Base-by-base conservation (phyloP, 2,329 filamentous ascomycete genomes). In the Microascus cirrosus region DNA sequence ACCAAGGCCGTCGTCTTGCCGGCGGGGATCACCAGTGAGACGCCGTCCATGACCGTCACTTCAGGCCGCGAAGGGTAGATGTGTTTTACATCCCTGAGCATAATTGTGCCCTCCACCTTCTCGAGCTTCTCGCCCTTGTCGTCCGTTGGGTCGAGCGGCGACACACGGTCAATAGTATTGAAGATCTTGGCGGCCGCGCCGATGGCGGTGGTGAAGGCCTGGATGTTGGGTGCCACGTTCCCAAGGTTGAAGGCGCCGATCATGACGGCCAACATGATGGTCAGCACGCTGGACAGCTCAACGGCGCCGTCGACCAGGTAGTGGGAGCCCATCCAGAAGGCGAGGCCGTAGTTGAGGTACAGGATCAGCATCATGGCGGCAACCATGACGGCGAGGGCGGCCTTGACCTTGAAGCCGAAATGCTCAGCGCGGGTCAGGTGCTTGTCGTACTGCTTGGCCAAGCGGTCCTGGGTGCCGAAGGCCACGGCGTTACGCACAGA, bases 21-120 rank as follows among this genome's bases (percentile, higher is more conserved):
- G 2, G 92, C 89, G 1, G 91, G 90, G 42, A 97, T 86, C 1
- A 80, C 71, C 1, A 99, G 80, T 59, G 77, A 88, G 59, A 97
- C 89, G 62, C 86, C 84, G 50, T 94, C 77, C 85, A 97, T 93
- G 45, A 97, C 89, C 1, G 85, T 82, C 3, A 96, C 91, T 65
- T 96, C 92, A 0, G 92, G 90, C 13, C 94, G 83, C 6, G 91
- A 96, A 3, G 94, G 94, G 66, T 99, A 97, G 64, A 96, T 93
- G 71, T 96, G 92, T 70, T 89, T 94, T 67, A 97, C 79, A 63
- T 90, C 81, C 63, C 85, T 82, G 52, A 99, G 80, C 62, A 92
- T 87, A 59, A 99, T 86, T 18, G 82, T 83, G 32, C 94, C 94
- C 60, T 87, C 77, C 1, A 96, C 78, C 22, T 82, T 71, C 1